Percentiles rank a stretch among this genome's conserved stretches.
These are phyloP conservation scores for Lolium perenne DNA, from an alignment of 176 grass and related monocot genomes.

Conservation along the genomic window DNA sequence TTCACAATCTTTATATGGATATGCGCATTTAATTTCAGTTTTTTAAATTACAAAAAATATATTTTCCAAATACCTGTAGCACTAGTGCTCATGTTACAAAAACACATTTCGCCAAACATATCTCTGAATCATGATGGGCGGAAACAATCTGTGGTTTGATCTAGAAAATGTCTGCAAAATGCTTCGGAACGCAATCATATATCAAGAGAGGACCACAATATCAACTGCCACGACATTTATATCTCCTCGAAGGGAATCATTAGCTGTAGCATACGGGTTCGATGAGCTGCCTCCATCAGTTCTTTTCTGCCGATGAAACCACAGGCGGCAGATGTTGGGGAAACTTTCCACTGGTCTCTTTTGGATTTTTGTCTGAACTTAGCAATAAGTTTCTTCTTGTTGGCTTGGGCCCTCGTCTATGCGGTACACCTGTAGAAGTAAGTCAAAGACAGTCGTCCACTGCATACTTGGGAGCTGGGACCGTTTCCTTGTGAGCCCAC, in stretches of 20 bases:
- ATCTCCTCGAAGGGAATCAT: conserved; percentile 49
- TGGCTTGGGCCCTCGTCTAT: conserved; percentile 12
- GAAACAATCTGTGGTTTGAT: background rate
- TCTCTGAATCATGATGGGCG: background rate
- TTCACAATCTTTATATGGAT: too few relatives aligned
- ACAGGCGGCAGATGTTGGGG: conserved; percentile 40
- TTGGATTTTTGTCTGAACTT: conserved; percentile 43
- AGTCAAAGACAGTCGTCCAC: conserved; percentile 49
- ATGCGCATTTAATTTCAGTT: too few relatives aligned
- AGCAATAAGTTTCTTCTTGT: conserved; percentile 43
- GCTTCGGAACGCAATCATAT: conserved; percentile 5
- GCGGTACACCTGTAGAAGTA: conserved; percentile 38
- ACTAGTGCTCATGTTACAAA: too few relatives aligned
- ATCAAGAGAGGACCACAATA: background rate
- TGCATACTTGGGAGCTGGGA: background rate
- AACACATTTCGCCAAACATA: background rate
- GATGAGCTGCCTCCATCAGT: conserved; percentile 43
- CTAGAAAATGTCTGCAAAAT: background rate
- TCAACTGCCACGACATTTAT: conserved; percentile 41
- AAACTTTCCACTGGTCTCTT: conserved; percentile 54
- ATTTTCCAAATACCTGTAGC: too few relatives aligned
- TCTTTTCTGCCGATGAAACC: conserved; percentile 42
- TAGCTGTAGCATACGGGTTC: conserved; percentile 33
- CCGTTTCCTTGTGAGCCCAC: conserved; percentile 24
- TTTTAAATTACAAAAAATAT: too few relatives aligned